Evolutionary conservation across 768 basidiomycete species (phyloP).

Genomic region (Termitomyces sp.): DNA sequence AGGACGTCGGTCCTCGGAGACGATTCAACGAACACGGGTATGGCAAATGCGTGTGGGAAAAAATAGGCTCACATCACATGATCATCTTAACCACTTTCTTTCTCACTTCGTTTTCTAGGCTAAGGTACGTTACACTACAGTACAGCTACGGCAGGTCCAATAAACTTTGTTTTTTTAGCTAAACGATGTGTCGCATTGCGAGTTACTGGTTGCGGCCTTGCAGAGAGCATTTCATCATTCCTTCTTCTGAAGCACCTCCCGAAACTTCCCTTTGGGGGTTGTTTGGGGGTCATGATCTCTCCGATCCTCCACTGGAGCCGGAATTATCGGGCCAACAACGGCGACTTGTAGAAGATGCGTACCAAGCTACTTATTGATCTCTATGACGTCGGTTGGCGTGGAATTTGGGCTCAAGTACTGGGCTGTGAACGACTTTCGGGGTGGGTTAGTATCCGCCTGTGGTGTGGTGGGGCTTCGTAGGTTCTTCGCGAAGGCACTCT

Average conservation of each 20-base stretch:
- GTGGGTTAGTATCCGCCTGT: conserved; percentile 51
- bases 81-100: too few relatives aligned
- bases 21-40: too few relatives aligned
- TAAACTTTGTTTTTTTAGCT: too few relatives aligned
- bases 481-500: conserved; percentile 22
- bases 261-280: conserved; percentile 50
- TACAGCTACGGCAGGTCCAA: too few relatives aligned
- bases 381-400: conserved; percentile 74
- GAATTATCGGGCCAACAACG: conserved; percentile 69
- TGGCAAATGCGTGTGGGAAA: too few relatives aligned
- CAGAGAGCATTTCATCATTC: conserved; percentile 77
- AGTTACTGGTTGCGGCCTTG: too few relatives aligned
- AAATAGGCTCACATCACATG: too few relatives aligned
- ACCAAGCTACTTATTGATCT: conserved; percentile 55
- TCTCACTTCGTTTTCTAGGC: too few relatives aligned
- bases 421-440: conserved; percentile 54
- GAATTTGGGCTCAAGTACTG: conserved; percentile 69
- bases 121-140: too few relatives aligned
- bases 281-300: conserved; percentile 52
- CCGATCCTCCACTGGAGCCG: conserved; percentile 70
- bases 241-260: conserved; percentile 71
- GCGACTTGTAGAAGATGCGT: conserved; percentile 60
- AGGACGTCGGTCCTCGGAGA: too few relatives aligned
- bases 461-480: conserved; percentile 67
- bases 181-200: too few relatives aligned